Base-by-base conservation (phyloP, 2,329 filamentous ascomycete species). In the Talaromyces islandicus region DNA sequence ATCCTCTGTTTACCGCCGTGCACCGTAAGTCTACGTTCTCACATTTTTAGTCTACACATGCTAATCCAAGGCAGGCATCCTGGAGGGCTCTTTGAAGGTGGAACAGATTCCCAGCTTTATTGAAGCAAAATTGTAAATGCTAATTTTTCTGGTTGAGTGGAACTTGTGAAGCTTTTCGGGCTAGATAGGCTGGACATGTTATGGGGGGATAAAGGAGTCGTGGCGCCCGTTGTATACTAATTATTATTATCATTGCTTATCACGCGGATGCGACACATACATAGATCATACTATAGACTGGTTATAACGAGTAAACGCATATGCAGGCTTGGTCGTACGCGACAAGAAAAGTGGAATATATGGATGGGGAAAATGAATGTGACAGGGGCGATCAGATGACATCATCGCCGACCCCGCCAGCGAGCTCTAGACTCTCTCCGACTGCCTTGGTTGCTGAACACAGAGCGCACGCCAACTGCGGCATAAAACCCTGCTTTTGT, bases 1-100 rank as follows among this genome's bases (percentile, higher is more conserved):
- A 96, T 73, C 94, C 94, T 21, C 80, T 99, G 6, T 95, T 99
- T 73, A 97, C 91, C 9, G 91, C 91, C 0, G 92, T 97, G 56
- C 87, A 91, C 70, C 79, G 80, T 81, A 71, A 75, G 79, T 71
- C 27, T 55, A 17, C 12, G 66, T 48, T 43, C 6, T 2, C 32
- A 17, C n/a, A 29, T 66, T 6, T 14, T 57, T 46, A 11, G 57
- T 43, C 59, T 63, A 57, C 21, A 14, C 19, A 46, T 52, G 35
- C 66, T 69, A 51, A 73, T 60, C 1, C 56, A 51, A 9, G 30
- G 46, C 62, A 83, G 86, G 86, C 65, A 92, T 96, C 67, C 77
- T 96, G 52, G 83, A 91, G 67, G 90, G 90, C 63, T 86, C 85
- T 65, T 85, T 87, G 67, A 86, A 86, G 65, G 88, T 92, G 19